Evolutionary conservation across 768 basidiomycete species (phyloP).

Genomic region (Hebeloma cylindrosporum): DNA sequence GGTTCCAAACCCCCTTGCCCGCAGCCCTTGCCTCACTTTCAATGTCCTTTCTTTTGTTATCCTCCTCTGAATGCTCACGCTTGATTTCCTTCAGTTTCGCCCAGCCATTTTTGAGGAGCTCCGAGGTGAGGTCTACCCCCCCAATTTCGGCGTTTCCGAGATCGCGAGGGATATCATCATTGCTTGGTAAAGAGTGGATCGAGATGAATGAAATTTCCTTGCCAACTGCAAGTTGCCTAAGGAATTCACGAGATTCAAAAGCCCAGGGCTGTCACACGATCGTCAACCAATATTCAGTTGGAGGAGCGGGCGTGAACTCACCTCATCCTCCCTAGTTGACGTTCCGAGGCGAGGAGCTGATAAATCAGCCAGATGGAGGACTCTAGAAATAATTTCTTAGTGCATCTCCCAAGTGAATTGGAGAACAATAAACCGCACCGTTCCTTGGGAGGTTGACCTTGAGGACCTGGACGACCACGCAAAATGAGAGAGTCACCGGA

Average conservation of each 20-base stretch:
- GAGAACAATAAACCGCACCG: conserved; percentile 45
- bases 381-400: conserved; percentile 41
- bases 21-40: conserved; percentile 74
- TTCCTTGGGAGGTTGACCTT: conserved; percentile 90
- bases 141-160: conserved; percentile 74
- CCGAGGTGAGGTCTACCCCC: conserved; percentile 69
- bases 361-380: conserved; percentile 88
- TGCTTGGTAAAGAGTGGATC: conserved; percentile 74
- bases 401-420: not conserved
- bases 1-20: conserved; percentile 86
- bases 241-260: conserved; percentile 90
- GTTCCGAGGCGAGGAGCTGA: conserved; percentile 83
- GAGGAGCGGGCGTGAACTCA: conserved; percentile 26
- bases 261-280: conserved; percentile 68
- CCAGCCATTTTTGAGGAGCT: conserved; percentile 90
- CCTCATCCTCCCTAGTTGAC: conserved; percentile 86
- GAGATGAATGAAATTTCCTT: conserved; percentile 88
- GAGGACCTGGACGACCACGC: conserved; percentile 71
- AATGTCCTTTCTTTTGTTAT: conserved; percentile 65
- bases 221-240: conserved; percentile 82
- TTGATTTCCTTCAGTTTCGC: conserved; percentile 87
- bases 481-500: conserved; percentile 90
- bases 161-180: conserved; percentile 77
- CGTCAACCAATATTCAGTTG: not conserved
- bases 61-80: conserved; percentile 80